phyloP scores from a whole-genome alignment of 2,329 filamentous ascomycete genomes.

The Fusarium falciforme region DNA sequence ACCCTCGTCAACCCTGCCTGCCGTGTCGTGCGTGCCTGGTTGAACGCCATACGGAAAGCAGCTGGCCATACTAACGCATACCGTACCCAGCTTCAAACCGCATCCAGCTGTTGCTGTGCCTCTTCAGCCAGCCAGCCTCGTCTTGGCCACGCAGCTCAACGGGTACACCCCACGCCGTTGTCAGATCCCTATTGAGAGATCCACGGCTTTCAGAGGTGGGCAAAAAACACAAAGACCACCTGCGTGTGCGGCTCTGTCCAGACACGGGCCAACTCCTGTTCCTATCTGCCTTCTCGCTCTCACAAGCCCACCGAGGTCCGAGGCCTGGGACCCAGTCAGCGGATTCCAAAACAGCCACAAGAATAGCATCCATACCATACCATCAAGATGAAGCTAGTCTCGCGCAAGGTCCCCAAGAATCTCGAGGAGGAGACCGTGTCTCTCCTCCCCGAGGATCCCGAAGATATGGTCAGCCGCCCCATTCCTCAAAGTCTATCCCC shows the following conservation, averaged over 20 bases:
- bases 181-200: conserved; percentile 1
- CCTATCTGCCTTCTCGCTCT: conserved; percentile 14
- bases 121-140: background rate
- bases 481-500: background rate
- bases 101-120: background rate
- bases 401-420: conserved; percentile 51
- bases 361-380: conserved; percentile 16
- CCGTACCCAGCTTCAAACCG: background rate
- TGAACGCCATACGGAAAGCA: background rate
- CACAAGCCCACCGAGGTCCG: conserved; percentile 25
- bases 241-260: conserved; percentile 10
- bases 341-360: conserved; percentile 15
- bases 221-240: background rate
- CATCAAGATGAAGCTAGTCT: conserved; percentile 54
- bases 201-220: background rate
- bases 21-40: background rate
- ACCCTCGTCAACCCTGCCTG: background rate
- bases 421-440: conserved; percentile 56
- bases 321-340: conserved; percentile 13
- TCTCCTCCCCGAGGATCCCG: conserved; percentile 57
- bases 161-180: conserved; percentile 6
- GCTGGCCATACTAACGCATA: background rate
- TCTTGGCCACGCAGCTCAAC: background rate
- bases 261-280: conserved; percentile 28
- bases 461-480: conserved; percentile 56